These are phyloP conservation scores for Xanthoconium purpureum DNA, from an alignment of 768 basidiomycete genomes.

Conservation along the genomic window DNA sequence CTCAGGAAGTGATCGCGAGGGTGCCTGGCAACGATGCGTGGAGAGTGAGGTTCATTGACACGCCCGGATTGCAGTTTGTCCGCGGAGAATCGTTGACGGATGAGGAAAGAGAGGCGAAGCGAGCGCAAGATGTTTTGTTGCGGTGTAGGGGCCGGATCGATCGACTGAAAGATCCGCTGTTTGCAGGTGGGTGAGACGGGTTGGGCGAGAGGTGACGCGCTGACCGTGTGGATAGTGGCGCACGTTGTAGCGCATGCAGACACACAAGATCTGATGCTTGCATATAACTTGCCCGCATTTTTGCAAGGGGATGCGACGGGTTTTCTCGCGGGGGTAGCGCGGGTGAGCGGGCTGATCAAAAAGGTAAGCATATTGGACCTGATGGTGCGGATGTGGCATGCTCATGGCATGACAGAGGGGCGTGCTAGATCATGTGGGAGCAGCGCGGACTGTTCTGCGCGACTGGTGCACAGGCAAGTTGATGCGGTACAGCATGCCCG, in stretches of 20 bases:
- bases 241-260: slow-evolving; percentile 67
- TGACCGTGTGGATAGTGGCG: slow-evolving; percentile 43
- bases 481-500: slow-evolving; percentile 66
- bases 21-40: slow-evolving; percentile 36
- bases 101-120: slow-evolving; percentile 22
- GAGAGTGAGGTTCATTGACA: slow-evolving; percentile 73
- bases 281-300: slow-evolving; percentile 83
- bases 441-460: slow-evolving; percentile 74
- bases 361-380: slow-evolving; percentile 47
- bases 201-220: slow-evolving; percentile 2
- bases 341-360: slow-evolving; percentile 70
- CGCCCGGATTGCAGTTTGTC: slow-evolving; percentile 72
- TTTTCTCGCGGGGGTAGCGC: slow-evolving; percentile 76
- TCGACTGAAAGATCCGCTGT: slow-evolving; percentile 74
- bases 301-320: slow-evolving; percentile 59
- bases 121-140: slow-evolving; percentile 70
- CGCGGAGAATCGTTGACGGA: slow-evolving; percentile 34
- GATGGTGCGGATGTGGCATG: neutral
- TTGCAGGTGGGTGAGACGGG: slow-evolving; percentile 52
- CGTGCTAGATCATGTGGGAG: slow-evolving; percentile 64
- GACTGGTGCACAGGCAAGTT: slow-evolving; percentile 82
- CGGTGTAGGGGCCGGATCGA: slow-evolving; percentile 81
- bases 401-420: slow-evolving; percentile 52
- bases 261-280: slow-evolving; percentile 84
- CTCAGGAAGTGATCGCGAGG: slow-evolving; percentile 58